These are phyloP conservation scores for Calendula officinalis DNA, from an alignment of 129 eudicot species.

Conservation along the genomic window DNA sequence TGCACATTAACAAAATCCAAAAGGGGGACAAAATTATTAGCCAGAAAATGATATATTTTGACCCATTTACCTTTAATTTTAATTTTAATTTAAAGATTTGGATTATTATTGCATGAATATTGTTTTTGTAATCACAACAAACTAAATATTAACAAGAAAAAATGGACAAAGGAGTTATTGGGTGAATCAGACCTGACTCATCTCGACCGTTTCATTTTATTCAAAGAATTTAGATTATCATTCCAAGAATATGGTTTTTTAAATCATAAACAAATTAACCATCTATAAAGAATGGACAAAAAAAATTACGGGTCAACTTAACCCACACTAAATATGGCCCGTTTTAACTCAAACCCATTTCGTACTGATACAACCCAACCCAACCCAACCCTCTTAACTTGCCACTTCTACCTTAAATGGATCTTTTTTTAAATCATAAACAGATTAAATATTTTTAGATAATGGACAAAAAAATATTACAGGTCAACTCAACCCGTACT, in stretches of 20 bases:
- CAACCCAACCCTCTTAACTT: background rate
- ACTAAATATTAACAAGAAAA: too few species aligned
- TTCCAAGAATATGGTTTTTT: background rate
- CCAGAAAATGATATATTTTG: background rate
- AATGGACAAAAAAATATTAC: background rate
- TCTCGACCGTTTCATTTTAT: too few species aligned
- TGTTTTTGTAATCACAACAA: too few species aligned
- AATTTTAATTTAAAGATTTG: background rate
- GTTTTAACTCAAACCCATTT: background rate
- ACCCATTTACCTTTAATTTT: background rate
- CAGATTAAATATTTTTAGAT: background rate
- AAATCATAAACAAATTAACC: background rate
- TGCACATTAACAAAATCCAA: constrained; percentile 27
- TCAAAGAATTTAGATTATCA: background rate
- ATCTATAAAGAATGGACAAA: background rate
- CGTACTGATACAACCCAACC: background rate
- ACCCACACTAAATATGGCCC: constrained; percentile 2
- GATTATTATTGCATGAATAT: background rate
- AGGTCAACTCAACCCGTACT: background rate
- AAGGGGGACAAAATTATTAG: background rate
- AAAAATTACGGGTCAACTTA: background rate
- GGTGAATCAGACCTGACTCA: too few species aligned
- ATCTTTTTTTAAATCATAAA: background rate
- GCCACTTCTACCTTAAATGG: constrained; percentile 5
- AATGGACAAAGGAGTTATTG: too few species aligned